Evolutionary conservation across 2,329 filamentous ascomycete genomes (phyloP), one percentile per base, ranked within the genome.

Genomic region (Ophiocordyceps robertsii): DNA sequence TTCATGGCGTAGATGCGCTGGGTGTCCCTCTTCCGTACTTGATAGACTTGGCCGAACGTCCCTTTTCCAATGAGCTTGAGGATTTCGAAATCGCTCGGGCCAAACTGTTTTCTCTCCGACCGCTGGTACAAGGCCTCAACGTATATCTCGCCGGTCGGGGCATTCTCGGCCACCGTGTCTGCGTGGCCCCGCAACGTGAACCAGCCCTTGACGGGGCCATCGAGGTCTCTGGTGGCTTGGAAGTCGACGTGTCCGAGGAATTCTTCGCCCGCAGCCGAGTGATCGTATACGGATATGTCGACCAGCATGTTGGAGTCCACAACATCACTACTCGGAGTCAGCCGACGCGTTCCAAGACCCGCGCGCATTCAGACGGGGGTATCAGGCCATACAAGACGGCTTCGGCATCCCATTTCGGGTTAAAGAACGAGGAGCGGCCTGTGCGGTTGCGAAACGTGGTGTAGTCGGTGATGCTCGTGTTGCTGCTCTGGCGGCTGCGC

Each of bases 1-100:
- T 98, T 98, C 92, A 98, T 98, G 47, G 92, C 92, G 57, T 98
- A 98, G 47, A 98, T 95, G 37, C 92, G 82, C 54, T 81, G 80
- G 1, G 90, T 95, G 60, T 98, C 92, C 69, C 86, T 92, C 75
- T 98, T 98, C 53, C 87, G 82, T 7, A 98, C 92, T 61, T 98
- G 92, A 60, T 96, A 98, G 2, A 98, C 92, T 61, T 98, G 92
- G 1, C 92, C 92, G 59, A 98, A 98, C 0, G 92, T 98, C 43
- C 92, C 92, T 65, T 96, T 96, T 48, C 92, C 92, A 50, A 98
- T 96, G 44, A 98, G 77, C 61, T 94, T 92, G 47, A 98, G 67
- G 41, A 98, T 93, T 53, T 94, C 82, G 62, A 98, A 98, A 59
- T 98, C 92, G 51, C 87, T 87, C 3, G 92, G 92, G 2, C 92